Evolutionary conservation across 139 green algal species (phyloP), one percentile per base, ranked within the genome.

Genomic region (Volvox reticuliferus): DNA sequence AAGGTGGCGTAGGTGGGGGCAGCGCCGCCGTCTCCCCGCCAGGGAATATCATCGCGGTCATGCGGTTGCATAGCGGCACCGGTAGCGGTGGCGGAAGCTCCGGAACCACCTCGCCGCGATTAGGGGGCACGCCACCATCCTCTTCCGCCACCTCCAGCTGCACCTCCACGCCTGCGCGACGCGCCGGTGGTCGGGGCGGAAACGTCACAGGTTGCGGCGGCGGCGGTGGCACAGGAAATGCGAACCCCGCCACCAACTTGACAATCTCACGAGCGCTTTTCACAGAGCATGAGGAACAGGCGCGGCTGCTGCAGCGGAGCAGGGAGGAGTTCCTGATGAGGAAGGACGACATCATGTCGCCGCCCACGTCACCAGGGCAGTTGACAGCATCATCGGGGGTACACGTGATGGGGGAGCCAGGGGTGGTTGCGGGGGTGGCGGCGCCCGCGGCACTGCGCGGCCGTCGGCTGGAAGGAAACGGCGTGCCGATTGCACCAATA

Each of bases 81-180:
- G 76, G 37, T 35, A 84, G 78, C 36, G 78, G 78, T 44, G 37
- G 36, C 78, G n/a, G n/a, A n/a, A 67, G 78, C 78, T 84, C 78
- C 28, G 28, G 21, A 32, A 62, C 32, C 21, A 20, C 77, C 32
- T 82, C 77, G 16, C 77, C 77, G 16, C 30, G 0, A 1, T 20
- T 28, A 20, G 33, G 21, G 19, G 33, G 33, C 77, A 37, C 77
- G 17, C 77, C 77, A 6, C 16, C 77, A 19, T 82, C 77, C 14
- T 61, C 77, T 20, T 63, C 77, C 28, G n/a, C 26, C 33, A 20
- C 77, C 21, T 63, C 77, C 77, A 62, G 32, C 33, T 22, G 13
- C 77, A 62, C 77, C 77, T 82, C 77, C 32, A 63, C 77, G 32
- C 77, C 77, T 35, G 32, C 16, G 6, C 16, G 26, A 32, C 5